Evolutionary conservation across 2,329 filamentous ascomycete species (phyloP), one percentile per base, ranked within the genome.

Genomic region (Cordyceps cateniannulata): DNA sequence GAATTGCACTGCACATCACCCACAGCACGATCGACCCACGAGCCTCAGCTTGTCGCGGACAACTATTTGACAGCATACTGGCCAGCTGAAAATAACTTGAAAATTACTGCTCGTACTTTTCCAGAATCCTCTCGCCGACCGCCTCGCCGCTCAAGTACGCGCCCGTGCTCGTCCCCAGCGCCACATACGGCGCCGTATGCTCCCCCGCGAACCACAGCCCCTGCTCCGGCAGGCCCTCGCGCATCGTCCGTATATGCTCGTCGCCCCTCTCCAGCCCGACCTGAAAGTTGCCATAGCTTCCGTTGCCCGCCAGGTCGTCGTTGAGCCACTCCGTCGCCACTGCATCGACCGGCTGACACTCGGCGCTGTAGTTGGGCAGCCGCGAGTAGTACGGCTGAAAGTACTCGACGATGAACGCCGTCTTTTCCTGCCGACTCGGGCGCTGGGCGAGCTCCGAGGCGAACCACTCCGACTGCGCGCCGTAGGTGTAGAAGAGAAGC

Each of bases 71-170:
- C 18, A 42, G 5, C 18, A 4, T 42, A n/a, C 8, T 42, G 5
- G 38, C 7, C 38, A 42, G 38, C 38, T 42, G 16, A 16, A 7
- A n/a, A 20, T n/a, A 7, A 7, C 42, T n/a, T 7, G 24, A 2
- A 2, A 29, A 6, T 20, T 5, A 7, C 16, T 24, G 5, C n/a
- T 76, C 80, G 69, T 87, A 87, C 8, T 74, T 77, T 67, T 81
- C 77, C 1, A 78, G 76, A 62, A 92, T 83, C 69, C 86, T 83
- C 71, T 78, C 81, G 1, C 82, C 92, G 38, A 92, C 89, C 22
- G 81, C 83, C 76, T 96, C 91, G 1, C 93, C 93, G 71, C 89
- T 91, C 91, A 91, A 96, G 72, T 91, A 97, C 12, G 93, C 93
- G 0, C 93, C 93, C 0, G 91, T 96, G 14, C 88, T 89, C 5